Evolutionary conservation across 139 green algal genomes (phyloP), one percentile per base, ranked within the genome.

Genomic region (Limnomonas spitsbergensis): DNA sequence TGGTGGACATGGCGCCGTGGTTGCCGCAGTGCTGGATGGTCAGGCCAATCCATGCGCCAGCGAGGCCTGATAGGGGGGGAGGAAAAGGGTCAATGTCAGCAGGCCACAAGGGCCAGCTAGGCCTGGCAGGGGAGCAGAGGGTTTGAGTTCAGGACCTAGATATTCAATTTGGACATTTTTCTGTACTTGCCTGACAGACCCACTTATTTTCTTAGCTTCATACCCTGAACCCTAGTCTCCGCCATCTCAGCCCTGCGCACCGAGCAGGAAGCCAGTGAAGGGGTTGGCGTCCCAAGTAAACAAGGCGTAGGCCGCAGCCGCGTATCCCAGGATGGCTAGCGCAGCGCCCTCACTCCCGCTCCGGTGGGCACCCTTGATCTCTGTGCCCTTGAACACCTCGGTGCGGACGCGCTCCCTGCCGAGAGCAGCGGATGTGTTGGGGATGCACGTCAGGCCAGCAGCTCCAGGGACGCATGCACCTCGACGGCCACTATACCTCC

Each of bases 1-100:
- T 92, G 38, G 87, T 93, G 38, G 81, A 90, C 92, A 97, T 97
- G n/a, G 92, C 91, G n/a, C 92, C 92, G 77, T 97, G 92, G 87
- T 97, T 97, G 38, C 91, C 90, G 83, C 91, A 94, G 80, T 95
- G 91, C 52, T 78, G 73, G 4, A 94, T 73, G 3, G 91, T 93
- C 24, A 93, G 84, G 1, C 90, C 92, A 70, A 95, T 92, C 92
- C 92, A 96, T 14, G 92, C 92, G 37, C 91, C 91, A 14, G 75
- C 86, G 53, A 94, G 75, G 32, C 92, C 84, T 88, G 84, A 6
- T n/a, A n/a, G n/a, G n/a, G n/a, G n/a, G n/a, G n/a, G n/a, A n/a
- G n/a, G n/a, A n/a, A n/a, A n/a, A n/a, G n/a, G n/a, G n/a, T n/a
- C n/a, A n/a, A n/a, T n/a, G n/a, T n/a, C n/a, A n/a, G n/a, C n/a